These are phyloP conservation scores for Diaporthe citriasiana DNA, from an alignment of 2,329 filamentous ascomycete species.

Conservation along the genomic window DNA sequence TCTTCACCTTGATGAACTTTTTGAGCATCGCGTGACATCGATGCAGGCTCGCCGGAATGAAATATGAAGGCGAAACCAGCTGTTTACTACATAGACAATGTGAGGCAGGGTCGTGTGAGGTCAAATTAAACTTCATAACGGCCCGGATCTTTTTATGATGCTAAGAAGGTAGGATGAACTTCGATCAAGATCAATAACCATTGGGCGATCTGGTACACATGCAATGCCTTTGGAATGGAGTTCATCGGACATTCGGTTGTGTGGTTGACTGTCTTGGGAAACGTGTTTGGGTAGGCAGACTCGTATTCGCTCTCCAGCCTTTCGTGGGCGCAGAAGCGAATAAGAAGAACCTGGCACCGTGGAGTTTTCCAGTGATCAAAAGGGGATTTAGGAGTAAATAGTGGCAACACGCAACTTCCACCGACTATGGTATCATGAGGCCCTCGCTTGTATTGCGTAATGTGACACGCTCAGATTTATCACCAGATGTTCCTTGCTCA, in stretches of 20 bases:
- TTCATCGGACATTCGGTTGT: slow-evolving; percentile 18
- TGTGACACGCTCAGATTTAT: too few relatives aligned
- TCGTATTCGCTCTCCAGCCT: slow-evolving; percentile 6
- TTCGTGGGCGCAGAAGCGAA: too few relatives aligned
- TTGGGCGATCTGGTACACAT: background rate
- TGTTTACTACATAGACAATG: background rate
- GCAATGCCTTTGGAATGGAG: slow-evolving; percentile 16
- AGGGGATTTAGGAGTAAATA: background rate
- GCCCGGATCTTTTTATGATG: background rate
- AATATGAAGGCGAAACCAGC: too few relatives aligned
- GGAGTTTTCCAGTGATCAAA: background rate
- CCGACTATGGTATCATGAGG: too few relatives aligned
- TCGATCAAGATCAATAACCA: background rate
- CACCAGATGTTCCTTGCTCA: background rate
- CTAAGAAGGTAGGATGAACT: background rate
- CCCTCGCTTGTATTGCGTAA: too few relatives aligned
- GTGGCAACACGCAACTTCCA: too few relatives aligned
- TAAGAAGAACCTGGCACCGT: fast-evolving
- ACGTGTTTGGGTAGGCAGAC: slow-evolving; percentile 3
- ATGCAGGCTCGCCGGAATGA: too few relatives aligned
- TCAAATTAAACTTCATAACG: slow-evolving; percentile 10
- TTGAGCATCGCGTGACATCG: background rate
- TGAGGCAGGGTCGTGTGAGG: background rate
- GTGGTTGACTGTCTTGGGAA: background rate
- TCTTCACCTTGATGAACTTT: too few relatives aligned